Evolutionary conservation across 2,329 filamentous ascomycete species (phyloP).

Genomic region (Colletotrichum theobromicola): DNA sequence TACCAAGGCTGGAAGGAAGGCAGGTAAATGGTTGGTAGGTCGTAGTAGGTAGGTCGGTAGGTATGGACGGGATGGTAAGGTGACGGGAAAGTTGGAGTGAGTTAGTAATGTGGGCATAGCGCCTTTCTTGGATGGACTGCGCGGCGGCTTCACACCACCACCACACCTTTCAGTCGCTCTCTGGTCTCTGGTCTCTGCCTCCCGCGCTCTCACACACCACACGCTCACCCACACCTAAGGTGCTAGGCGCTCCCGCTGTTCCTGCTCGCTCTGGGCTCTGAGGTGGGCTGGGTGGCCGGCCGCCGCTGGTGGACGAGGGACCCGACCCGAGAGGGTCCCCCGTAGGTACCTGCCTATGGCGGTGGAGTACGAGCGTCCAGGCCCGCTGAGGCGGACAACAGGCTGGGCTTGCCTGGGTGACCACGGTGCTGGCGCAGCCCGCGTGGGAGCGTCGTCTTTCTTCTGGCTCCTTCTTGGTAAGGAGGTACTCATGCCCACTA

Average conservation of each 20-base stretch:
- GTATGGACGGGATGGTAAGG: conserved; percentile 1
- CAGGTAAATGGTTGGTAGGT: neutral
- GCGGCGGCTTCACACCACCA: conserved; percentile 12
- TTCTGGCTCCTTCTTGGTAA: neutral
- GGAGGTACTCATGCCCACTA: neutral
- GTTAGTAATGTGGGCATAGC: conserved; percentile 22
- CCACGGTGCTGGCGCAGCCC: neutral
- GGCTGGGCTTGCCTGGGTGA: neutral
- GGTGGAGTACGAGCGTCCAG: neutral
- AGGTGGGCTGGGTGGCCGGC: neutral
- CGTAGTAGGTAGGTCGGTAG: neutral
- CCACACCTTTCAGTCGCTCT: neutral
- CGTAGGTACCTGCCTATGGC: neutral
- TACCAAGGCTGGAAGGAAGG: neutral
- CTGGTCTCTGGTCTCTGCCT: neutral
- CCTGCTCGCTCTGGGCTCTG: neutral
- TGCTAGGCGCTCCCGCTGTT: conserved; percentile 7
- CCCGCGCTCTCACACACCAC: neutral
- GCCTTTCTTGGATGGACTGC: neutral
- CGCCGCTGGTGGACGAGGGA: neutral
- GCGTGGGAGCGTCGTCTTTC: neutral
- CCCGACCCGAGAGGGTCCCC: neutral
- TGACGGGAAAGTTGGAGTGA: conserved; percentile 9
- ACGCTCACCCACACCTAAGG: neutral
- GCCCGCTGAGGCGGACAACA: neutral